These are phyloP conservation scores for Cadophora sp. DNA, from an alignment of 2,329 filamentous ascomycete genomes.

Conservation along the genomic window DNA sequence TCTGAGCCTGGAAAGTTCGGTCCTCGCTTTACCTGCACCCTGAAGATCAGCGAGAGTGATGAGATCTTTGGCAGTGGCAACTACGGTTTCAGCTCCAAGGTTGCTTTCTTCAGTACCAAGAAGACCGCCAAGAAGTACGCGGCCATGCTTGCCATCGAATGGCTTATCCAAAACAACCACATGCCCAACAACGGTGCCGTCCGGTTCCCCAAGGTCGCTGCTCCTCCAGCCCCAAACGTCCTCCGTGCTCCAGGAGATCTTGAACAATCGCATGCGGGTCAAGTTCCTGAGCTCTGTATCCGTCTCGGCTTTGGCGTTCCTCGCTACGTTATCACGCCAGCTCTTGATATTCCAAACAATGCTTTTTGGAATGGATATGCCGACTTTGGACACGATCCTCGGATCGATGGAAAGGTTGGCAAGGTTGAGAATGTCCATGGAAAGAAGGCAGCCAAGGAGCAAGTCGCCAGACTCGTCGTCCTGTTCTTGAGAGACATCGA, in stretches of 20 bases:
- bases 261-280: constrained; percentile 26
- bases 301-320: constrained; percentile 39
- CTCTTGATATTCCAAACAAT: constrained; percentile 11
- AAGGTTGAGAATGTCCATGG: constrained; percentile 52
- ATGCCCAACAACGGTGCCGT: constrained; percentile 41
- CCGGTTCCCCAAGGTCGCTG: constrained; percentile 37
- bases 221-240: constrained; percentile 5
- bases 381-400: constrained; percentile 39
- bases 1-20: background rate
- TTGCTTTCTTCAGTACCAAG: constrained; percentile 38
- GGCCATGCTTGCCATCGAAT: constrained; percentile 44
- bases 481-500: constrained; percentile 49
- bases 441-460: constrained; percentile 56
- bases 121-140: constrained; percentile 44
- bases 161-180: constrained; percentile 40
- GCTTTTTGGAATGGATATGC: constrained; percentile 40
- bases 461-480: constrained; percentile 52
- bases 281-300: constrained; percentile 37
- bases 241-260: background rate
- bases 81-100: background rate
- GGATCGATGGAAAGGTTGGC: constrained; percentile 48
- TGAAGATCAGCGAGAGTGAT: constrained; percentile 35
- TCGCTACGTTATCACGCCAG: constrained; percentile 36
- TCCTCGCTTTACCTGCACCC: constrained; percentile 36
- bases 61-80: constrained; percentile 33